A percentile compares a stretch with the other conserved stretches of the same genome.
These are phyloP conservation scores for Diplocarpon rosae DNA, from an alignment of 2,329 filamentous ascomycete species.

Conservation along the genomic window DNA sequence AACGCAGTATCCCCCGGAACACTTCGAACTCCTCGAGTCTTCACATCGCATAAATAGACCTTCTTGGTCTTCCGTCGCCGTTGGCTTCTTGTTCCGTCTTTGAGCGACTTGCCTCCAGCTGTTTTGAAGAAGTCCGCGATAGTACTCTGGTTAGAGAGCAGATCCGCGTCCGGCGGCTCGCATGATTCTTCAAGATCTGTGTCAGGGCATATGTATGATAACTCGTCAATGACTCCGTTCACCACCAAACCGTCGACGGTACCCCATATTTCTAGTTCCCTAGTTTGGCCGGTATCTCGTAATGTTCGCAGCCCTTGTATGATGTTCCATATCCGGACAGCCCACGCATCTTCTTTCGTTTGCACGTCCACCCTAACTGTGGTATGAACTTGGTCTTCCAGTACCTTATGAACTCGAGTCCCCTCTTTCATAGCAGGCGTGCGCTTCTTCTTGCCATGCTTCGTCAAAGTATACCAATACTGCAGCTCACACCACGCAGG, in stretches of 20 bases:
- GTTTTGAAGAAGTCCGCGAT: constrained; percentile 23
- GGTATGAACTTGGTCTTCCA: constrained; percentile 78
- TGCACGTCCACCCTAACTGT: constrained; percentile 61
- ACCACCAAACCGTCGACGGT: constrained; percentile 70
- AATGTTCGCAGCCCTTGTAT: constrained; percentile 73
- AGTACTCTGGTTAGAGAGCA: constrained; percentile 24
- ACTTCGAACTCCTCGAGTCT: constrained; percentile 60
- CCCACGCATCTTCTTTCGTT: constrained; percentile 73
- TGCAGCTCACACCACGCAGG: constrained; percentile 95
- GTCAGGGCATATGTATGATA: constrained; percentile 70
- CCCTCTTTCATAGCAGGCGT: constrained; percentile 81
- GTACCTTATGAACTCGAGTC: constrained; percentile 63
- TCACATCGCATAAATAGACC: constrained; percentile 79
- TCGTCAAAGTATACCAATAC: constrained; percentile 77
- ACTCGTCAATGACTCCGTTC: constrained; percentile 80
- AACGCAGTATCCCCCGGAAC: constrained; percentile 52
- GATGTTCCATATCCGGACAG: constrained; percentile 78
- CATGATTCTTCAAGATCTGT: constrained; percentile 45
- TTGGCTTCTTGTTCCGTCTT: constrained; percentile 11
- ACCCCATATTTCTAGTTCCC: constrained; percentile 80
- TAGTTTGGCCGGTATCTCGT: constrained; percentile 57
- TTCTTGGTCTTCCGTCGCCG: constrained; percentile 19
- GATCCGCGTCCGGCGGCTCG: constrained; percentile 24
- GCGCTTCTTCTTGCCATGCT: constrained; percentile 60
- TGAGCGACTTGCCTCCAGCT: constrained; percentile 11